Base-by-base conservation (phyloP, 352 stramenopile genomes). In the Saprolegnia diclina region DNA sequence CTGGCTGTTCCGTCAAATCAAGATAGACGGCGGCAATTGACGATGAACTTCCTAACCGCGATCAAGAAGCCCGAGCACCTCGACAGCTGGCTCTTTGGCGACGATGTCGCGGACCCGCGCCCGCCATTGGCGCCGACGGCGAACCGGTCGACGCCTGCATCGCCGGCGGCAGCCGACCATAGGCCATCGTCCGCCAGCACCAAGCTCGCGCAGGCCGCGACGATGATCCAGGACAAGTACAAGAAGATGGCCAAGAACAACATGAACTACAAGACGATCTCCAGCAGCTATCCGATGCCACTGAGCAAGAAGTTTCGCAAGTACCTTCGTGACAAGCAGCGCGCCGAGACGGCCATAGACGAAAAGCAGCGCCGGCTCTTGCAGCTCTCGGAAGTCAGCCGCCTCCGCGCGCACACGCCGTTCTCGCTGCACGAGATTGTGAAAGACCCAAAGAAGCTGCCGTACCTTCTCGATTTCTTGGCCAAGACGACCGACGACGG, bases 351-450 rank as follows among this genome's bases (percentile, higher is more conserved):
- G 16, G 37, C 22, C 7, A n/a, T n/a, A 3, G 57, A 66, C 40
- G 40, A 29, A 14, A 48, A 48, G 42, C 42, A 48, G 18, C 42
- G 42, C 42, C 42, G 42, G 18, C 42, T 48, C 11, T 35, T 66
- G n/a, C 42, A 40, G 19, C 42, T 90, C 42, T 79, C 83, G 24
- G 75, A 73, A 1, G 89, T 89, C 74, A 77, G 90, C 70, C 76
- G 79, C 5, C 70, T 94, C 40, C 85, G 91, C 71, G 83, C 81
- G 56, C 84, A 94, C 72, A 79, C 91, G 64, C 86, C 82, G 6
- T 90, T 90, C 64, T 89, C 86, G 24, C 78, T 94, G 21, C 88
- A 92, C 54, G 84, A 93, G 63, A 87, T 94, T 61, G 83, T 93
- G 5, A 90, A 91, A 38, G 87, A 94, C 71, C 80, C 84, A 5